Conservation (phyloP, 441 rosid species). For the Corymbia citriodora region DNA sequence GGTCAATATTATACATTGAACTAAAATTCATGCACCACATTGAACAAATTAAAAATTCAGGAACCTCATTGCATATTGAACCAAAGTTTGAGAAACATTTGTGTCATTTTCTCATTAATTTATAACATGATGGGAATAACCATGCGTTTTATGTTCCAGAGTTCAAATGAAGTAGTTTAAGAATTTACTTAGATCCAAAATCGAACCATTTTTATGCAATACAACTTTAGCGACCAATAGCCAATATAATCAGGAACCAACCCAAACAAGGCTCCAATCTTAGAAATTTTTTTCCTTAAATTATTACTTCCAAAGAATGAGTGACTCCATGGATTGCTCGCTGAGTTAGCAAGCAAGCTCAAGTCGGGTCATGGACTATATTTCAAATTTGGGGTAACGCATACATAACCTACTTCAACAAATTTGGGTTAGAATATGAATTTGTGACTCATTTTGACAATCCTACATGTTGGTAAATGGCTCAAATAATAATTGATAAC, state of each 20-base stretch:
- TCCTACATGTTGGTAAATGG: not conserved
- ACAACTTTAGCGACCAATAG: not conserved
- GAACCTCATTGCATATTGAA: too few relatives aligned
- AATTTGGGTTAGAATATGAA: not conserved
- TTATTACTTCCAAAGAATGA: not conserved
- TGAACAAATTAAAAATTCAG: too few relatives aligned
- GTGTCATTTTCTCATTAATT: too few relatives aligned
- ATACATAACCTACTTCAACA: not conserved
- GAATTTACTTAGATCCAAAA: not conserved
- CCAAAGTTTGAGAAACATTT: rapidly evolving
- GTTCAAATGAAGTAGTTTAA: too few relatives aligned
- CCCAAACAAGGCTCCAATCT: not conserved
- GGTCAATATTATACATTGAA: too few relatives aligned
- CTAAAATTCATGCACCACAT: rapidly evolving
- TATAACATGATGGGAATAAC: too few relatives aligned
- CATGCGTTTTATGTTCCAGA: too few relatives aligned
- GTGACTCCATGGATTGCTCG: not conserved
- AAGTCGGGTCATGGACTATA: not conserved
- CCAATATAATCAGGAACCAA: not conserved
- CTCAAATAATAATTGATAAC: not conserved
- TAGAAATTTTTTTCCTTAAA: not conserved
- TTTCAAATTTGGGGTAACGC: not conserved
- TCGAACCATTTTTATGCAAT: not conserved
- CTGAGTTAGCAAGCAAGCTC: not conserved
- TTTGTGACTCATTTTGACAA: not conserved